These are phyloP conservation scores for Pichia norvegensis DNA, from an alignment of 1,139 yeast species.

Conservation along the genomic window DNA sequence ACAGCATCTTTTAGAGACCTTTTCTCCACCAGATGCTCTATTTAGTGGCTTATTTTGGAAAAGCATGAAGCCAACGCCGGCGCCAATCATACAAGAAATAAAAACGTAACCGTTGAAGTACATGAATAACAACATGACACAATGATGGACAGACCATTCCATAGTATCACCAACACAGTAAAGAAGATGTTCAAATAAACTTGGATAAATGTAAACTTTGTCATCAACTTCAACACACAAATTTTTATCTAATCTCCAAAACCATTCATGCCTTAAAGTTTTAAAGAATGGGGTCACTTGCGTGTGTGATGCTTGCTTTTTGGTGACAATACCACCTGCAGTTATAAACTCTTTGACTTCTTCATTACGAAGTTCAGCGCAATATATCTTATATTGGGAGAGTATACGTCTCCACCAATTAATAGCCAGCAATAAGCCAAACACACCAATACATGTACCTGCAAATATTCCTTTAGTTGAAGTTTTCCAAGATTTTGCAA, in stretches of 20 bases:
- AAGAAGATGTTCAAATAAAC: constrained; percentile 42
- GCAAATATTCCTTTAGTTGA: constrained; percentile 52
- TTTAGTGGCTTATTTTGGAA: constrained; percentile 38
- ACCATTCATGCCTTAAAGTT: constrained; percentile 38
- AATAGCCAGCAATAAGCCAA: constrained; percentile 45
- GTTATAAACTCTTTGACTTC: constrained; percentile 9
- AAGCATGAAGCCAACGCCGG: constrained; percentile 48
- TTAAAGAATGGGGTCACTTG: constrained; percentile 27
- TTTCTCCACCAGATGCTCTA: constrained; percentile 5
- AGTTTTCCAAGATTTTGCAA: constrained; percentile 58
- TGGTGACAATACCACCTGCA: constrained; percentile 3
- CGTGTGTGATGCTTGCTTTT: constrained; percentile 1
- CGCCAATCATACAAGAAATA: constrained; percentile 58
- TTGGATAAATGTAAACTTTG: constrained; percentile 30
- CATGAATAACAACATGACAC: constrained; percentile 65
- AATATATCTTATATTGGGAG: constrained; percentile 43
- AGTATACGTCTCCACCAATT: constrained; percentile 51
- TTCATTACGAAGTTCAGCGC: constrained; percentile 23
- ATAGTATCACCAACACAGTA: constrained; percentile 43
- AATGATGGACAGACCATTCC: constrained; percentile 57
- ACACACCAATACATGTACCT: constrained; percentile 61
- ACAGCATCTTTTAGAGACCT: constrained; percentile 17
- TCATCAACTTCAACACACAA: constrained; percentile 14
- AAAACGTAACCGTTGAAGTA: constrained; percentile 64
- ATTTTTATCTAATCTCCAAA: constrained; percentile 22